These are phyloP conservation scores for Barnettozyma sp. DNA, from an alignment of 805 yeast genomes.

Conservation along the genomic window DNA sequence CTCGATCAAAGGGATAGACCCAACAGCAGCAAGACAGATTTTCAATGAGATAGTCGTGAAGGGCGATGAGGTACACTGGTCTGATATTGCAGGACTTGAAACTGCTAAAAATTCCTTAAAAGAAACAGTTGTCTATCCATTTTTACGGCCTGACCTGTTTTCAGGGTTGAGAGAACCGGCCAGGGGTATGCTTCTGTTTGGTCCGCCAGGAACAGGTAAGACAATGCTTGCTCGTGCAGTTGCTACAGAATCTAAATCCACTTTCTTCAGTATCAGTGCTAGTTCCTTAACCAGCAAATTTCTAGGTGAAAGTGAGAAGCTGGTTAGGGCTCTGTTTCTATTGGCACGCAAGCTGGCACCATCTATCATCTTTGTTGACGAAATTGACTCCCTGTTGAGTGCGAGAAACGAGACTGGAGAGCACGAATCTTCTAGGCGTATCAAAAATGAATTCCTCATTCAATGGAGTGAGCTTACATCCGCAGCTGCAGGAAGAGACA, in stretches of 20 bases:
- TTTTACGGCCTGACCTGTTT: constrained; percentile 87
- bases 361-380: constrained; percentile 91
- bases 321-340: constrained; percentile 82
- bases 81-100: constrained; percentile 89
- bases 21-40: constrained; percentile 72
- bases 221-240: constrained; percentile 98
- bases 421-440: constrained; percentile 83
- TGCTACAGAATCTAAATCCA: constrained; percentile 91
- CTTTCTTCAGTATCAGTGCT: constrained; percentile 88
- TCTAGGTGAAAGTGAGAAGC: constrained; percentile 85
- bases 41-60: constrained; percentile 82
- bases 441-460: constrained; percentile 87
- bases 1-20: constrained; percentile 62
- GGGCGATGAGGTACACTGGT: constrained; percentile 95
- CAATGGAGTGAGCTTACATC: constrained; percentile 93
- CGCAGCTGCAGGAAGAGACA: constrained; percentile 65
- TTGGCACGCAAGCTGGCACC: constrained; percentile 86
- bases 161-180: constrained; percentile 93
- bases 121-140: constrained; percentile 96
- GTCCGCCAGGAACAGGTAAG: constrained; percentile 98
- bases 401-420: constrained; percentile 72
- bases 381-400: constrained; percentile 84
- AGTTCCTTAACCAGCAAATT: constrained; percentile 79
- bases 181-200: constrained; percentile 90
- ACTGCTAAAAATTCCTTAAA: constrained; percentile 82